phyloP scores from a whole-genome alignment of 1,284 basidiomycete genomes.

The Ganoderma boninense region DNA sequence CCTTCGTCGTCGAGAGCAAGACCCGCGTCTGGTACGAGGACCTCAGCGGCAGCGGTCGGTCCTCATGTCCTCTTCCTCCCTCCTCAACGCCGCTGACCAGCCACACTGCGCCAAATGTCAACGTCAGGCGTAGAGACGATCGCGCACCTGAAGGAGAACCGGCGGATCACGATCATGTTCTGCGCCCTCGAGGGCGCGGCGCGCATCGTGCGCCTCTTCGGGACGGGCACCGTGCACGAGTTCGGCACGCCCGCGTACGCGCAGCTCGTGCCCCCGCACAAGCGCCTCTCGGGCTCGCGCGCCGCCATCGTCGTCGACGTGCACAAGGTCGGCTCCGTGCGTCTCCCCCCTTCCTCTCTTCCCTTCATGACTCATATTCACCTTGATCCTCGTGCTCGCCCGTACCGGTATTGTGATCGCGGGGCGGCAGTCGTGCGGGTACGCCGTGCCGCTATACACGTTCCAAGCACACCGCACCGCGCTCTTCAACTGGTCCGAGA shows the following conservation, averaged over 20 bases:
- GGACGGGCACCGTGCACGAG: conserved; percentile 58
- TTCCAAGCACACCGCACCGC: conserved; percentile 55
- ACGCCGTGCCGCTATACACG: conserved; percentile 57
- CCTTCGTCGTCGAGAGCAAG: conserved; percentile 56
- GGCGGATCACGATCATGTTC: conserved; percentile 63
- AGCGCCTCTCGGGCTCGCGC: conserved; percentile 60
- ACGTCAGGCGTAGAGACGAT: conserved; percentile 59
- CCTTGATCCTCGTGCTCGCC: not conserved
- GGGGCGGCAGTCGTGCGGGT: conserved; percentile 58
- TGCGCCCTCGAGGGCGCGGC: conserved; percentile 62
- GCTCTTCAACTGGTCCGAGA: conserved; percentile 43
- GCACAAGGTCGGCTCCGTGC: conserved; percentile 59
- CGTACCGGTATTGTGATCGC: too few relatives aligned
- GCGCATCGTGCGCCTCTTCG: conserved; percentile 58
- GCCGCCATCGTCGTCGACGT: conserved; percentile 59
- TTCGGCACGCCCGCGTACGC: conserved; percentile 62
- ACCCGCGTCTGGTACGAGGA: conserved; percentile 66
- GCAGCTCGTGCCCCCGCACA: conserved; percentile 48
- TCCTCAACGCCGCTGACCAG: too few relatives aligned
- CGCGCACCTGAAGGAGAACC: conserved; percentile 63
- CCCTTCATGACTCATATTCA: too few relatives aligned
- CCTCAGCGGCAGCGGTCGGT: conserved; percentile 59
- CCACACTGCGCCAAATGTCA: not conserved
- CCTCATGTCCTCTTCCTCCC: conserved; percentile 11
- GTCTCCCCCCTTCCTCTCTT: conserved; percentile 38